phyloP scores from a whole-genome alignment of 805 yeast genomes.

The Isabelozyma gotoi region DNA sequence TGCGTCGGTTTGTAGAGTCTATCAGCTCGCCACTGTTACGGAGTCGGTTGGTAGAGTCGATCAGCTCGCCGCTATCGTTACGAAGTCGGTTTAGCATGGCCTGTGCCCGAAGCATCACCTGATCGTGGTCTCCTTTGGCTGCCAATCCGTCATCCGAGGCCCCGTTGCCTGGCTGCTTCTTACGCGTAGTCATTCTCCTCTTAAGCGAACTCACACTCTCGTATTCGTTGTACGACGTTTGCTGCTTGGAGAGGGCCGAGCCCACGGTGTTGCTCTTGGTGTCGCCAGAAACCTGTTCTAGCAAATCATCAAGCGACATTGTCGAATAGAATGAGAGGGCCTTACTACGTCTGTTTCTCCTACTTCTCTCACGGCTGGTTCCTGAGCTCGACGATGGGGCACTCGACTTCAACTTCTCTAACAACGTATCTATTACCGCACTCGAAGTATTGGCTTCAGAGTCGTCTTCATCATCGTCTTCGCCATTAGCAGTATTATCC shows the following conservation, averaged over 20 bases:
- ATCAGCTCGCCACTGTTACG: too few species aligned
- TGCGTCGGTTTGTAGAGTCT: too few species aligned
- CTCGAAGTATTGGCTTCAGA: constrained; percentile 13
- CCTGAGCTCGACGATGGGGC: constrained; percentile 17
- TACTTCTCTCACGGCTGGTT: constrained; percentile 14
- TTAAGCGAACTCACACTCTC: constrained; percentile 39
- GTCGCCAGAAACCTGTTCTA: constrained; percentile 4
- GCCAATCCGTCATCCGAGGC: constrained; percentile 1
- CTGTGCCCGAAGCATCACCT: constrained; percentile 37
- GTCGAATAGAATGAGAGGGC: constrained; percentile 35
- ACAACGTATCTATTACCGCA: constrained; percentile 31
- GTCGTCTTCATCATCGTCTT: constrained; percentile 12
- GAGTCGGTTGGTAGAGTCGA: too few species aligned
- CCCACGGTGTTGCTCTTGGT: neutral
- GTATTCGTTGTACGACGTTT: constrained; percentile 19
- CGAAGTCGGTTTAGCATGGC: constrained; percentile 38
- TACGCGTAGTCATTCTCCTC: constrained; percentile 37
- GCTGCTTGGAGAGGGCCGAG: neutral
- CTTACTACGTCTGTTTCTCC: constrained; percentile 24
- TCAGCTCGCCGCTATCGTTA: constrained; percentile 1
- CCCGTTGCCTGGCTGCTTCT: constrained; percentile 10
- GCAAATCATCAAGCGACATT: constrained; percentile 21
- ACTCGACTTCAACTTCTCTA: constrained; percentile 31
- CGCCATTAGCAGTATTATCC: constrained; percentile 3
- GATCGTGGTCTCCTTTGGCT: constrained; percentile 22